Conservation (phyloP, 1,284 basidiomycete species). For the Lignosus rhinocerotis region DNA sequence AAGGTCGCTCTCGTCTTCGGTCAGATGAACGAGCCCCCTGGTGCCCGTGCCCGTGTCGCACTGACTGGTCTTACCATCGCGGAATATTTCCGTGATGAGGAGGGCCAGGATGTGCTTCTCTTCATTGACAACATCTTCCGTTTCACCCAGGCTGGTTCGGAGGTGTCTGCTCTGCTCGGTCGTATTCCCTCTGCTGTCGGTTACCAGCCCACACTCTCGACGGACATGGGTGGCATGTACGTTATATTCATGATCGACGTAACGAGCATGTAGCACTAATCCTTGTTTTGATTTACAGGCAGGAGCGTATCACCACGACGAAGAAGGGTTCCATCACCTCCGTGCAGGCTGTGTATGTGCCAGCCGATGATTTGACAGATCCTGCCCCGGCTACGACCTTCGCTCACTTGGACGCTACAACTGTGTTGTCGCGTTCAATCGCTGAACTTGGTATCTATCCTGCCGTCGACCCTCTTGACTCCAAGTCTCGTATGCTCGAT, state of each 20-base stretch:
- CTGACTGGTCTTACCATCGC: constrained; percentile 98
- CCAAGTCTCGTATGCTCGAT: constrained; percentile 99
- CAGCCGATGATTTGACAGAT: constrained; percentile 99
- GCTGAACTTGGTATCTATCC: constrained; percentile 99
- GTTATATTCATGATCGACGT: constrained; percentile 35
- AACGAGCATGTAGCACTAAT: neutral
- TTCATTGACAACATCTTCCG: constrained; percentile 99
- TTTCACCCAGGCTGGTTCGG: constrained; percentile 99
- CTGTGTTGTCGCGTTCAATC: constrained; percentile 97
- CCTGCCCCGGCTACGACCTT: constrained; percentile 99
- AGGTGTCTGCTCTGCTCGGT: constrained; percentile 98
- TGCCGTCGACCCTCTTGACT: constrained; percentile 98
- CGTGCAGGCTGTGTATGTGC: constrained; percentile 99
- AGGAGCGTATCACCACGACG: constrained; percentile 99
- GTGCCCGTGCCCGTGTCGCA: constrained; percentile 99
- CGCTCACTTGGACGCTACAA: constrained; percentile 99
- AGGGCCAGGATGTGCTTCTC: constrained; percentile 99
- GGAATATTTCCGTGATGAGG: constrained; percentile 99
- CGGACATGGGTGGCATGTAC: constrained; percentile 99
- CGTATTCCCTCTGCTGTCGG: constrained; percentile 99
- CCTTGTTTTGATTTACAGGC: constrained; percentile 47
- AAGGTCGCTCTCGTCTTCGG: constrained; percentile 99
- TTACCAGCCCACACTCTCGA: constrained; percentile 99
- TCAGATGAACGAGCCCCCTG: constrained; percentile 99
- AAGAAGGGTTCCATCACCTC: constrained; percentile 99